Percentiles rank a stretch among this genome's conserved stretches.
Evolutionary conservation across 1,284 basidiomycete genomes (phyloP).

Genomic region (Tetrapyrgos nigripes): DNA sequence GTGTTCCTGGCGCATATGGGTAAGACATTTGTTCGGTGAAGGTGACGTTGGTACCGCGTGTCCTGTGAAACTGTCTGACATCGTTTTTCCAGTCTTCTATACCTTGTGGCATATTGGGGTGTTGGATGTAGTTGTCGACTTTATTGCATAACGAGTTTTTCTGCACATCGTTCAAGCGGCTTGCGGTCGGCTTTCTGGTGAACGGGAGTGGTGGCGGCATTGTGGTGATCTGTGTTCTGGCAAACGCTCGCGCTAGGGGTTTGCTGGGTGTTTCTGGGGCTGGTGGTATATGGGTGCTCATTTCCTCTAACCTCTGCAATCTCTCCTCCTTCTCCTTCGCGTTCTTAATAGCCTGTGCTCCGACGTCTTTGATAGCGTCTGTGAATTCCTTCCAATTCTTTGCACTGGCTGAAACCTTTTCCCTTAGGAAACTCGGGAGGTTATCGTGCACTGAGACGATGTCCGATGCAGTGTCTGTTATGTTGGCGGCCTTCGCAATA

Average conservation of each 20-base stretch:
- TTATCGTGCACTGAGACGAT: neutral
- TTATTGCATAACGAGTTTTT: neutral
- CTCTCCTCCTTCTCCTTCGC: neutral
- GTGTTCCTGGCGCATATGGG: neutral
- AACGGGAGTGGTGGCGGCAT: too few species aligned
- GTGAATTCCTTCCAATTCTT: slow-evolving; percentile 5
- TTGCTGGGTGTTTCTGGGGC: neutral
- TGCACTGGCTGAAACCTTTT: neutral
- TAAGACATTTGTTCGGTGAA: neutral
- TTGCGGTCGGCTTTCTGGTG: neutral
- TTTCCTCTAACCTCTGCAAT: neutral
- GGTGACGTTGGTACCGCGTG: neutral
- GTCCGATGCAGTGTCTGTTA: neutral
- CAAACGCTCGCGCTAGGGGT: neutral
- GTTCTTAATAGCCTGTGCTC: neutral
- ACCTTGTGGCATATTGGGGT: neutral
- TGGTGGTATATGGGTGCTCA: neutral
- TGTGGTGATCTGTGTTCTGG: neutral
- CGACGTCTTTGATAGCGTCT: neutral
- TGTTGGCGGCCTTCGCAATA: neutral
- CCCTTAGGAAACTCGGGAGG: neutral
- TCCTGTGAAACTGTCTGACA: neutral
- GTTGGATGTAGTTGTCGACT: neutral
- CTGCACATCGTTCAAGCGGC: neutral
- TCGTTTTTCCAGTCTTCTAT: neutral